These are phyloP conservation scores for Periconia sp. DNA, from an alignment of 2,329 filamentous ascomycete species.

Conservation along the genomic window DNA sequence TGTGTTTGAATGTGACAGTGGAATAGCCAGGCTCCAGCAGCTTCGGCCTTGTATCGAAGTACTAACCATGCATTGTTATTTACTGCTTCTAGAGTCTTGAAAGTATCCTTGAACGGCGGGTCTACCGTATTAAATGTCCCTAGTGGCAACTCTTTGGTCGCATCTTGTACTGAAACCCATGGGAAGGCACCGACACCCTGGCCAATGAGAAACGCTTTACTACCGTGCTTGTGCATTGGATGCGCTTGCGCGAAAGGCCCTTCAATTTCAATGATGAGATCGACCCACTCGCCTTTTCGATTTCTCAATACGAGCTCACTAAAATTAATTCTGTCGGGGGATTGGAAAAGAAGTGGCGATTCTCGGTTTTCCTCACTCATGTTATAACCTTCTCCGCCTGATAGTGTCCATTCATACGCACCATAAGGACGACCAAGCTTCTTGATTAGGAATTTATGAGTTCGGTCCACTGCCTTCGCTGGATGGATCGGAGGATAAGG, in stretches of 20 bases:
- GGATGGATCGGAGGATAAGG: constrained; percentile 5
- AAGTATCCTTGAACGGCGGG: constrained; percentile 4
- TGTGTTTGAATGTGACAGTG: constrained; percentile 28
- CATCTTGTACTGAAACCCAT: constrained; percentile 4
- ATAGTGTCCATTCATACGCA: constrained; percentile 6
- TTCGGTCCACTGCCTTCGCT: neutral
- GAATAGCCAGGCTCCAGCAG: constrained; percentile 29
- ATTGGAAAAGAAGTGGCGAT: constrained; percentile 5
- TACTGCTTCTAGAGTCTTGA: constrained; percentile 6
- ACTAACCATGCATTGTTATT: constrained; percentile 42
- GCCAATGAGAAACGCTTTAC: constrained; percentile 6
- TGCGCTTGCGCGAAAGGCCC: constrained; percentile 5
- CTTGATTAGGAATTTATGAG: constrained; percentile 9
- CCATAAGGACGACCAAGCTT: constrained; percentile 4
- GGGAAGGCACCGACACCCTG: constrained; percentile 3
- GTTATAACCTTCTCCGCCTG: neutral
- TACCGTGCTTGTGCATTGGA: constrained; percentile 8
- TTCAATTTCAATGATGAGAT: constrained; percentile 9
- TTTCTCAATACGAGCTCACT: constrained; percentile 3
- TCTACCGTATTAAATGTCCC: constrained; percentile 6
- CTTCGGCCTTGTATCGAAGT: constrained; percentile 58
- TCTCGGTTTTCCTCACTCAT: neutral
- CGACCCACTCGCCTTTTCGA: constrained; percentile 7
- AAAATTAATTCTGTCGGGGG: neutral
- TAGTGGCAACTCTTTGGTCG: neutral